Evolutionary conservation across 2,329 filamentous ascomycete genomes (phyloP), one percentile per base, ranked within the genome.

Genomic region (Ophiostoma populinum): DNA sequence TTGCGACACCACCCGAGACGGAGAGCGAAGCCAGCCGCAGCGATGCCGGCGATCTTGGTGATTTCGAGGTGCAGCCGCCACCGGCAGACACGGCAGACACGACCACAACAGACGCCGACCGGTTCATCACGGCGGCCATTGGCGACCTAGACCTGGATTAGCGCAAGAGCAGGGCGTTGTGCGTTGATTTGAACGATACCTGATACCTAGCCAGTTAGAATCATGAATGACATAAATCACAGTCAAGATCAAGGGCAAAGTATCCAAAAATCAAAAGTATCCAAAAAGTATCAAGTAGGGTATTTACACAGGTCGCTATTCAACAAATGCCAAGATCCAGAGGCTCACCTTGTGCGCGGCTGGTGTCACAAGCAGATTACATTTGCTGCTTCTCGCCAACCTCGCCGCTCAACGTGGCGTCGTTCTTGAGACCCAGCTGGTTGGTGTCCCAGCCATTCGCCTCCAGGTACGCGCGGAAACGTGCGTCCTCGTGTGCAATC

Each of bases 401-500:
- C n/a, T n/a, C n/a, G n/a, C n/a, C n/a, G n/a, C n/a, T 20, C 20
- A 22, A n/a, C 11, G 41, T 47, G 31, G 55, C 51, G 1, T 49
- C 53, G 37, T 49, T 53, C 42, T 49, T 56, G 2, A 64, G 44
- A 1, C 67, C 67, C 11, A 71, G 52, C 49, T 67, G 62, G 4
- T 55, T 44, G 0, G 71, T 77, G 51, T 93, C 83, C 57, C 78
- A 93, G 4, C 85, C 85, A 39, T 87, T 64, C 18, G 57, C 58
- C 48, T 74, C 64, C 10, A 94, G 60, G 50, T 79, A 93, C 13
- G 58, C 67, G 22, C 80, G 68, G 59, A 93, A 94, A 28, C 67
- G 66, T 7, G 61, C 49, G 48, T 94, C 85, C 54, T 94, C 86
- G 12, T 66, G 49, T 1, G 75, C 69, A 42, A 94, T 92, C 0